Conservation (phyloP, 2,329 filamentous ascomycete genomes). For the Neurospora sp. region DNA sequence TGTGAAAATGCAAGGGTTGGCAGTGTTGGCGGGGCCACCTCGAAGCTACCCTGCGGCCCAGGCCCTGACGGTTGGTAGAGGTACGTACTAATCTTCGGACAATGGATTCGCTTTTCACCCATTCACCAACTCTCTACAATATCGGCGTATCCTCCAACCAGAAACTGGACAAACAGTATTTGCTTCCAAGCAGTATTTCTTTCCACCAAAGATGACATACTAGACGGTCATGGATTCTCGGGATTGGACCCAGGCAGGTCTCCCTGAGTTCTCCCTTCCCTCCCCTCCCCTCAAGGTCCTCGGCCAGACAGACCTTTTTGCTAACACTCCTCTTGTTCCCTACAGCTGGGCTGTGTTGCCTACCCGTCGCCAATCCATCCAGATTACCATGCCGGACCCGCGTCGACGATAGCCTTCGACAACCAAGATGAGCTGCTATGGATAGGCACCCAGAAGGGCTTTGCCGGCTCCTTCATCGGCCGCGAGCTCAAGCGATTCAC, state of each 20-base stretch:
- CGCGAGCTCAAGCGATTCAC: slow-evolving; percentile 82
- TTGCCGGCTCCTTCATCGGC: slow-evolving; percentile 81
- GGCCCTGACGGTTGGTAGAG: neutral
- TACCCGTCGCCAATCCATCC: slow-evolving; percentile 57
- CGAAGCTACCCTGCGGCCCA: neutral
- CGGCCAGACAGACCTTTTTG: neutral
- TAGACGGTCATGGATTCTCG: neutral
- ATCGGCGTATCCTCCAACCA: neutral
- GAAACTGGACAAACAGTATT: neutral
- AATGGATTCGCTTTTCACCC: neutral
- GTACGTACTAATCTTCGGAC: neutral
- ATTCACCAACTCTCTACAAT: neutral
- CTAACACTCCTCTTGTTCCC: neutral
- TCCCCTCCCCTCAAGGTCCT: neutral
- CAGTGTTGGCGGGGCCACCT: neutral
- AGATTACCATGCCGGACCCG: slow-evolving; percentile 58
- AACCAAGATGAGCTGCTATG: slow-evolving; percentile 82
- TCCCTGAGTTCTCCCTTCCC: neutral
- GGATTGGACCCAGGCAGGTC: neutral
- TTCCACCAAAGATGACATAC: neutral
- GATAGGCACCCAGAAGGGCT: slow-evolving; percentile 76
- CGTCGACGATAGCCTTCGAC: slow-evolving; percentile 82
- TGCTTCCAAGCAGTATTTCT: neutral
- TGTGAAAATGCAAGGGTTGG: neutral
- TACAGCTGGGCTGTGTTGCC: slow-evolving; percentile 68